These are phyloP conservation scores for Inonotus hispidus DNA, from an alignment of 1,284 basidiomycete species.

Conservation along the genomic window DNA sequence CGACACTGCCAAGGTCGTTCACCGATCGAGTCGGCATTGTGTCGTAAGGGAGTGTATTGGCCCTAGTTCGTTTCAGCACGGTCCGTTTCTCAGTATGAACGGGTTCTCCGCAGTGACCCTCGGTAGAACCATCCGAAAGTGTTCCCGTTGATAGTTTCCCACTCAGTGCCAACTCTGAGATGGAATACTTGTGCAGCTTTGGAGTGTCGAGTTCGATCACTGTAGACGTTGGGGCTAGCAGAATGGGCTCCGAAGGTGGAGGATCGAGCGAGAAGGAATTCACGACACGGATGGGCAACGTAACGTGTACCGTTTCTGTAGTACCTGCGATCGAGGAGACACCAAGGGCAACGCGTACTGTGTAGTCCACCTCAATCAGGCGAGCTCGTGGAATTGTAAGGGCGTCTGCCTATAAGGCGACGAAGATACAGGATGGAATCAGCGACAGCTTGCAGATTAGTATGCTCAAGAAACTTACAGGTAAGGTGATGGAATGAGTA, in stretches of 20 bases:
- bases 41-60: background rate
- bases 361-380: constrained; percentile 78
- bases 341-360: constrained; percentile 66
- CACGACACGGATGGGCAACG: constrained; percentile 68
- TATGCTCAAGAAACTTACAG: constrained; percentile 47
- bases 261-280: constrained; percentile 82
- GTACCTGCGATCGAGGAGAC: constrained; percentile 48
- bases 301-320: constrained; percentile 54
- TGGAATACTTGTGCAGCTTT: constrained; percentile 11
- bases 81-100: background rate
- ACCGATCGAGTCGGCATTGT: background rate
- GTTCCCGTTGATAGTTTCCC: background rate
- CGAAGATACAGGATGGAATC: constrained; percentile 30
- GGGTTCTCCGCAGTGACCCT: background rate
- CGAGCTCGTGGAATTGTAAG: constrained; percentile 71
- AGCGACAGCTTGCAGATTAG: background rate
- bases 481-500: constrained; percentile 60
- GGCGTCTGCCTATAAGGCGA: constrained; percentile 49
- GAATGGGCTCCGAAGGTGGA: constrained; percentile 41
- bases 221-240: constrained; percentile 23
- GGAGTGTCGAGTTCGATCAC: constrained; percentile 20
- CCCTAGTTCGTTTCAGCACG: background rate
- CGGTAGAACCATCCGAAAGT: background rate
- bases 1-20: constrained; percentile 11
- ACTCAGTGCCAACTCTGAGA: background rate